A percentile compares a stretch with the other conserved stretches of the same genome.
phyloP scores from a whole-genome alignment of 2,329 filamentous ascomycete species.

The Colletotrichum sp. region DNA sequence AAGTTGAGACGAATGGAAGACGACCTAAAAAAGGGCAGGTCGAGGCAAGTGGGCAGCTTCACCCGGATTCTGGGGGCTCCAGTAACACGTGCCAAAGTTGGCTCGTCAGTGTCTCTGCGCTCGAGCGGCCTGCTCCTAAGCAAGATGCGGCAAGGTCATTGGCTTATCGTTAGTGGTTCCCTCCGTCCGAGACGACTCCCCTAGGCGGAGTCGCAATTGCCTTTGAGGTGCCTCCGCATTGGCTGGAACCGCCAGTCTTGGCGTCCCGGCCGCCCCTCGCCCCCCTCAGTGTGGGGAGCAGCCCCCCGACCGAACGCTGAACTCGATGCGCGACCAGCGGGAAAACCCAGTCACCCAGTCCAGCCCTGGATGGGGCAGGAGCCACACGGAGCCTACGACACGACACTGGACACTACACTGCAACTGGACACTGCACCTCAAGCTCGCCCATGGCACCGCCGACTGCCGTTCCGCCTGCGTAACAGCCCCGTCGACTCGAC shows the following conservation, averaged over 20 bases:
- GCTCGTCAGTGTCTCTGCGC: background rate
- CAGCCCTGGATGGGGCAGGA: background rate
- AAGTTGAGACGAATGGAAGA: background rate
- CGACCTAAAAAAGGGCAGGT: background rate
- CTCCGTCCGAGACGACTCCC: constrained; percentile 22
- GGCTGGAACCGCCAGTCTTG: constrained; percentile 16
- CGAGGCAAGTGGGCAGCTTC: background rate
- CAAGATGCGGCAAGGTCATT: background rate
- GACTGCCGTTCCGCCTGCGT: background rate
- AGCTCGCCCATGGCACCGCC: background rate
- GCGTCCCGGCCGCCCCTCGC: constrained; percentile 10
- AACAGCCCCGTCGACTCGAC: background rate
- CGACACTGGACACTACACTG: background rate
- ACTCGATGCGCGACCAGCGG: background rate
- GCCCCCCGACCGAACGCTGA: constrained; percentile 10
- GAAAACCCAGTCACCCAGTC: background rate
- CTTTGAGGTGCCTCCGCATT: constrained; percentile 18
- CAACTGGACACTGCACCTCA: background rate
- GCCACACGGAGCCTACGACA: background rate
- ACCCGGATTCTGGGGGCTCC: background rate
- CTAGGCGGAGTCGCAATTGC: constrained; percentile 14
- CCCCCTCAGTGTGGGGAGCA: constrained; percentile 12
- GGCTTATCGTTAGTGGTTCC: constrained; percentile 15
- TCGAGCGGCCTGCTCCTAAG: background rate
- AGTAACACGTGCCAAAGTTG: constrained; percentile 14